Conservation (phyloP, 345 rosid genomes). For the Conringia planisiliqua region DNA sequence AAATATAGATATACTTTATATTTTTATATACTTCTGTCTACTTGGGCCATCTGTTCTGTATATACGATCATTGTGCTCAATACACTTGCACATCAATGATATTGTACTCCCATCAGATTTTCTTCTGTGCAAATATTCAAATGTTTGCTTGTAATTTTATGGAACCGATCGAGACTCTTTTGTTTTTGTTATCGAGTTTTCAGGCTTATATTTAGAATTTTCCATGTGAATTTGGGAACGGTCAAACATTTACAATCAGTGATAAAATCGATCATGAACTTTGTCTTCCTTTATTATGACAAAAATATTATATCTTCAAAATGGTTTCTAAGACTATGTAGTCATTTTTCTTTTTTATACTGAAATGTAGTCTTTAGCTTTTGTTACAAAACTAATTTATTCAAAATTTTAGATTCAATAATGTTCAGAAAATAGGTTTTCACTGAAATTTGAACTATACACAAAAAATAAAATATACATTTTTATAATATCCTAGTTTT, state of each 20-base stretch:
- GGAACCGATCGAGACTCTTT: not conserved
- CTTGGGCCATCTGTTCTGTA: conserved; percentile 3
- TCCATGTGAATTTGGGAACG: not conserved
- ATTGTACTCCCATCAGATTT: not conserved
- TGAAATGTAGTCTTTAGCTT: not conserved
- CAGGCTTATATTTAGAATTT: not conserved
- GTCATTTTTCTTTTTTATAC: not conserved
- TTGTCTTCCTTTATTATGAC: not conserved
- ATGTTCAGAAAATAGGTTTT: not conserved
- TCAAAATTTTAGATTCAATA: too few species aligned
- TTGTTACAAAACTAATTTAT: too few species aligned
- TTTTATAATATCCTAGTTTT: not conserved
- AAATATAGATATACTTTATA: not conserved
- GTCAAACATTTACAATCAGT: not conserved
- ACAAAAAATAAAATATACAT: not conserved
- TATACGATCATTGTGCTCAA: not conserved
- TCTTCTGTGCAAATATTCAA: not conserved
- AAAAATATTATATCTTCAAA: conserved; percentile 4
- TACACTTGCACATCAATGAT: not conserved
- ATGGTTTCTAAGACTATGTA: not conserved
- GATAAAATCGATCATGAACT: not conserved
- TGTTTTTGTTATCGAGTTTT: not conserved
- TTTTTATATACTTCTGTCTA: not conserved
- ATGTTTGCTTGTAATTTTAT: not conserved
- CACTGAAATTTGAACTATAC: not conserved